Conservation (phyloP, 495 filamentous ascomycete genomes). For the Neurospora sp. region DNA sequence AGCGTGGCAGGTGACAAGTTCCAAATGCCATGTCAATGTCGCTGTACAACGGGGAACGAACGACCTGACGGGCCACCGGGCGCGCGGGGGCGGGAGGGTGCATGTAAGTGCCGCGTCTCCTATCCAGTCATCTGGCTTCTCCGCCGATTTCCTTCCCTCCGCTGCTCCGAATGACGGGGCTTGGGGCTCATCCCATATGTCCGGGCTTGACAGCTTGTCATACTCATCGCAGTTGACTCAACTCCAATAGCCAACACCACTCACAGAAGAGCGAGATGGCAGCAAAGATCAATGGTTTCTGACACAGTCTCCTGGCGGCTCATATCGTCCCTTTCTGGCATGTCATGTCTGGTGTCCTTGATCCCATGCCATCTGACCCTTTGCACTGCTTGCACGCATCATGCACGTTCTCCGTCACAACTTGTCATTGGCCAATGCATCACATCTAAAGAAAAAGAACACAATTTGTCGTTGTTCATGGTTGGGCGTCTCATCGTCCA, state of each 20-base stretch:
- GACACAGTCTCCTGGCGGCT: not conserved
- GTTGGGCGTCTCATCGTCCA: not conserved
- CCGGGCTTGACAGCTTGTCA: not conserved
- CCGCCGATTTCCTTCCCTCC: not conserved
- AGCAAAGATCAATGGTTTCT: not conserved
- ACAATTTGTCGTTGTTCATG: not conserved
- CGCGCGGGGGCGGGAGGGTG: not conserved
- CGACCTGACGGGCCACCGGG: not conserved
- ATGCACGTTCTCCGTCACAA: not conserved
- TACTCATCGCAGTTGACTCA: not conserved
- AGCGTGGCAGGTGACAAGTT: not conserved
- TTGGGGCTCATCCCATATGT: conserved; percentile 3
- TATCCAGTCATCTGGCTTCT: not conserved
- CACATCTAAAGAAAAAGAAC: not conserved
- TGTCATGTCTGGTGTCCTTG: not conserved
- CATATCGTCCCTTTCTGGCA: not conserved
- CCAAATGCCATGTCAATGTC: not conserved
- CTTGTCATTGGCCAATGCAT: not conserved
- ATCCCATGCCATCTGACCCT: not conserved
- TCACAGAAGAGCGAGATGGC: not conserved
- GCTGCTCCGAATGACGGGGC: conserved; percentile 12
- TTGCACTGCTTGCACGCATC: not conserved
- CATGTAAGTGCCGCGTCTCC: not conserved
- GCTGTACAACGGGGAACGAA: not conserved
- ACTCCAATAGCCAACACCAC: not conserved